These are phyloP conservation scores for Fomitopsis palustris DNA, from an alignment of 1,284 basidiomycete species.

Conservation along the genomic window DNA sequence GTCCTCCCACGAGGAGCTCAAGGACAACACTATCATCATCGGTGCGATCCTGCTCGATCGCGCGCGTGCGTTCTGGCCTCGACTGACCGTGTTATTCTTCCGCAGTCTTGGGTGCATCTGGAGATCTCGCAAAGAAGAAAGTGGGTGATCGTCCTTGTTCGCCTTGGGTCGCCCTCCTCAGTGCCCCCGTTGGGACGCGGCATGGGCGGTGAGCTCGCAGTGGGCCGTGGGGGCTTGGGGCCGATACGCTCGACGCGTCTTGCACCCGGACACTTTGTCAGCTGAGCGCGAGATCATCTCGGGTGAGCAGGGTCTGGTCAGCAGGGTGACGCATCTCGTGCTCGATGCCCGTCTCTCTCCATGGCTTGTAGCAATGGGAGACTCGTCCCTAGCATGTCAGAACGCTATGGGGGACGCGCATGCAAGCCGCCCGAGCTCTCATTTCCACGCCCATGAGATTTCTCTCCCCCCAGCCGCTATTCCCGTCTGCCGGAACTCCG, in stretches of 20 bases:
- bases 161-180: constrained; percentile 1
- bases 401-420: neutral
- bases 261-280: neutral
- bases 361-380: neutral
- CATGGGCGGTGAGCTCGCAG: constrained; percentile 7
- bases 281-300: neutral
- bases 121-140: constrained; percentile 99
- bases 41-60: constrained; percentile 44
- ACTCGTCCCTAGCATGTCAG: neutral
- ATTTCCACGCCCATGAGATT: neutral
- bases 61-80: constrained; percentile 5
- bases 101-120: constrained; percentile 92
- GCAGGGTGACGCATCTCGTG: neutral
- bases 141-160: constrained; percentile 36
- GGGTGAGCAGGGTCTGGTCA: neutral
- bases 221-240: neutral
- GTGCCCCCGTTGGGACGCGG: constrained; percentile 8
- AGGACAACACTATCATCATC: constrained; percentile 85
- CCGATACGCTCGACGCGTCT: neutral
- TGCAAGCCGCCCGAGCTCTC: neutral
- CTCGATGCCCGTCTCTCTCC: neutral
- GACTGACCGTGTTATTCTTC: constrained; percentile 15
- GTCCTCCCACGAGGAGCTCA: constrained; percentile 66
- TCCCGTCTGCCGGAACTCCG: neutral
- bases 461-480: neutral